Percentiles rank a stretch among this genome's conserved stretches.
Conservation (phyloP, 306 rosid genomes). For the Inga oerstediana region DNA sequence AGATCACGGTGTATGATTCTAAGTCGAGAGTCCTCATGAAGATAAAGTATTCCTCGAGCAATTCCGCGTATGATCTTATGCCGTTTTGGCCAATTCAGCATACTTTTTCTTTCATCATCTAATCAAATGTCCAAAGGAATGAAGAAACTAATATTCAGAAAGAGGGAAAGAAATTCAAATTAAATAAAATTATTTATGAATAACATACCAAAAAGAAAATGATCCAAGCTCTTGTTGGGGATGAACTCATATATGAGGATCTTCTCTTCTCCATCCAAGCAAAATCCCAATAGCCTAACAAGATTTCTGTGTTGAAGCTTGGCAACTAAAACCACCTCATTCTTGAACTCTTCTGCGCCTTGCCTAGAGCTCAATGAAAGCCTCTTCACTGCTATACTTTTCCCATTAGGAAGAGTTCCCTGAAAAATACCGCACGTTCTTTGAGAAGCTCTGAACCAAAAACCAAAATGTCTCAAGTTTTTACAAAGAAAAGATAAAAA, state of each 20-base stretch:
- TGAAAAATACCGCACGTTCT: slow-evolving; percentile 10
- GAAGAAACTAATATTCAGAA: background rate
- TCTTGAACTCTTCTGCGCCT: slow-evolving; percentile 44
- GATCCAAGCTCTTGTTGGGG: slow-evolving; percentile 26
- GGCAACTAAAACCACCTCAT: slow-evolving; percentile 43
- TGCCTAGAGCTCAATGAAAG: slow-evolving; percentile 39
- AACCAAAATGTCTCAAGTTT: background rate
- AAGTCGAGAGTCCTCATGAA: slow-evolving; percentile 39
- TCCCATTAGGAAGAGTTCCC: slow-evolving; percentile 42
- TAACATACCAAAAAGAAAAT: slow-evolving; percentile 32
- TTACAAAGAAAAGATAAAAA: background rate
- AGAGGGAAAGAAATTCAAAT: background rate
- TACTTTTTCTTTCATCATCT: slow-evolving; percentile 29
- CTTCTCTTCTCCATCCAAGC: too few relatives aligned
- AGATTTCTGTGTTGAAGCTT: slow-evolving; percentile 43
- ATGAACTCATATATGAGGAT: too few relatives aligned
- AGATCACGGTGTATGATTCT: slow-evolving; percentile 40
- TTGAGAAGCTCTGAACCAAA: slow-evolving; percentile 1
- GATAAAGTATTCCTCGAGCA: slow-evolving; percentile 39
- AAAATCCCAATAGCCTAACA: slow-evolving; percentile 28
- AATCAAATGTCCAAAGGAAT: background rate
- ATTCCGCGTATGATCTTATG: slow-evolving; percentile 40
- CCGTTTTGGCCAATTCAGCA: slow-evolving; percentile 47
- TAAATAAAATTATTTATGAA: background rate
- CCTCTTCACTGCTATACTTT: slow-evolving; percentile 51